These are phyloP conservation scores for Mortierella sp. DNA, from an alignment of 371 early-diverging fungal species.

Conservation along the genomic window DNA sequence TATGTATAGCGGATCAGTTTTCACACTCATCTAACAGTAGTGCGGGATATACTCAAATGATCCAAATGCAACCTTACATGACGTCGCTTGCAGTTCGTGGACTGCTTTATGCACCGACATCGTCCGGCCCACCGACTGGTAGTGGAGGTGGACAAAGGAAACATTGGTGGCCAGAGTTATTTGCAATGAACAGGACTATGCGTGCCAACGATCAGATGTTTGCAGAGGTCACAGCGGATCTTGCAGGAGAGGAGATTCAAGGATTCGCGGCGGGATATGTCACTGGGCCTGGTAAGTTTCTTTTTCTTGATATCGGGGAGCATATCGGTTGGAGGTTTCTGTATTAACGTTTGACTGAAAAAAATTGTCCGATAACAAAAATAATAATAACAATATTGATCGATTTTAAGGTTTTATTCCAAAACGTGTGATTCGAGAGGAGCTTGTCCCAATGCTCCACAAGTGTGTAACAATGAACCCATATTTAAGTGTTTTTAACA, in stretches of 20 bases:
- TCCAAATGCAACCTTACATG: slow-evolving; percentile 52
- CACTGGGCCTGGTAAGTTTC: slow-evolving; percentile 40
- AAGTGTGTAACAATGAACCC: slow-evolving; percentile 34
- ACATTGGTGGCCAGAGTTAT: slow-evolving; percentile 51
- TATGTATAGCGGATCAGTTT: slow-evolving; percentile 38
- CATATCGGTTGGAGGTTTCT: too few species aligned
- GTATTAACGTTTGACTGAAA: background rate
- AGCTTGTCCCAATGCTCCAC: slow-evolving; percentile 41
- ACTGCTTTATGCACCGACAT: slow-evolving; percentile 34
- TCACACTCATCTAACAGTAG: slow-evolving; percentile 14
- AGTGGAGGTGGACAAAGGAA: slow-evolving; percentile 24
- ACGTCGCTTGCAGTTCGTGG: slow-evolving; percentile 41
- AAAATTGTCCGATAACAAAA: background rate
- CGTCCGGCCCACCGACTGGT: slow-evolving; percentile 17
- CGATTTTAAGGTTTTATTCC: slow-evolving; percentile 28
- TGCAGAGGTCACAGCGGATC: slow-evolving; percentile 30
- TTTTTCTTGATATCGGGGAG: background rate
- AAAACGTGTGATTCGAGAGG: slow-evolving; percentile 43
- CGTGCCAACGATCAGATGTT: slow-evolving; percentile 40
- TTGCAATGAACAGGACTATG: slow-evolving; percentile 32
- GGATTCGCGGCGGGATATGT: slow-evolving; percentile 38
- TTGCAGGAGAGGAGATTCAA: slow-evolving; percentile 32
- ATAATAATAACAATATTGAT: background rate
- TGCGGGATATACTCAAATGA: slow-evolving; percentile 26
- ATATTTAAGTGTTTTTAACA: slow-evolving; percentile 27